Conservation (phyloP, 2,329 filamentous ascomycete genomes). For the Aspergillus melleus region DNA sequence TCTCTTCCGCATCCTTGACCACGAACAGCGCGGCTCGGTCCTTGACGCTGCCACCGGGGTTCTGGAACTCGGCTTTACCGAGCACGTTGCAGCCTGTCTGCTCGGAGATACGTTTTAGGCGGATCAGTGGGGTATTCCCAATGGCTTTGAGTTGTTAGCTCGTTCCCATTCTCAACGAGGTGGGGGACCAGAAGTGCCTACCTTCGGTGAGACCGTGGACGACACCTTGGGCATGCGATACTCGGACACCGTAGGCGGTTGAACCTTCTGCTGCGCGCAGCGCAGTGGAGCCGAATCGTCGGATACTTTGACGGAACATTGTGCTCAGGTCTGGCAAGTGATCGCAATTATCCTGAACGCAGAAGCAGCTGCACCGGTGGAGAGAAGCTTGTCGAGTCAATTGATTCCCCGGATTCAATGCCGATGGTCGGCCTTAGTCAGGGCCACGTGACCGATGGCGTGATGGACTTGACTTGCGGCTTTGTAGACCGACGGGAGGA, state of each 20-base stretch:
- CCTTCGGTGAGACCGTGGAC: conserved; percentile 79
- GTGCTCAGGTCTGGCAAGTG: conserved; percentile 21
- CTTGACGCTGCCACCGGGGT: conserved; percentile 94
- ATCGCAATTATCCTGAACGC: conserved; percentile 3
- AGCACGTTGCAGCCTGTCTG: conserved; percentile 92
- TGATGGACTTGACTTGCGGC: conserved; percentile 8
- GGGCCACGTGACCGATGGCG: conserved; percentile 23
- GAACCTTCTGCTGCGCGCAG: conserved; percentile 54
- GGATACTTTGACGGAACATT: conserved; percentile 71
- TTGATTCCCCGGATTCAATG: conserved; percentile 7
- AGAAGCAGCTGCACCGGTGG: neutral
- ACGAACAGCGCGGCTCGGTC: conserved; percentile 94
- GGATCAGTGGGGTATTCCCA: conserved; percentile 94
- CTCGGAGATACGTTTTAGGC: conserved; percentile 81
- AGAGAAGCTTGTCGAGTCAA: conserved; percentile 1
- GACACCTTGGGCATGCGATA: conserved; percentile 78
- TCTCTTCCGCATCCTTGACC: conserved; percentile 88
- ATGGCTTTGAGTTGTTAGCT: conserved; percentile 66
- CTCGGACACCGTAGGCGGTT: conserved; percentile 64
- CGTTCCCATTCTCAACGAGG: neutral
- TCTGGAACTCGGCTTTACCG: conserved; percentile 98
- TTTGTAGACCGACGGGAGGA: too few relatives aligned
- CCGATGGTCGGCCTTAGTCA: conserved; percentile 29
- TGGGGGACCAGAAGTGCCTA: conserved; percentile 41
- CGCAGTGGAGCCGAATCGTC: conserved; percentile 66